These are phyloP conservation scores for Teunomyces barrocoloradensis DNA, from an alignment of 805 yeast genomes.

Conservation along the genomic window DNA sequence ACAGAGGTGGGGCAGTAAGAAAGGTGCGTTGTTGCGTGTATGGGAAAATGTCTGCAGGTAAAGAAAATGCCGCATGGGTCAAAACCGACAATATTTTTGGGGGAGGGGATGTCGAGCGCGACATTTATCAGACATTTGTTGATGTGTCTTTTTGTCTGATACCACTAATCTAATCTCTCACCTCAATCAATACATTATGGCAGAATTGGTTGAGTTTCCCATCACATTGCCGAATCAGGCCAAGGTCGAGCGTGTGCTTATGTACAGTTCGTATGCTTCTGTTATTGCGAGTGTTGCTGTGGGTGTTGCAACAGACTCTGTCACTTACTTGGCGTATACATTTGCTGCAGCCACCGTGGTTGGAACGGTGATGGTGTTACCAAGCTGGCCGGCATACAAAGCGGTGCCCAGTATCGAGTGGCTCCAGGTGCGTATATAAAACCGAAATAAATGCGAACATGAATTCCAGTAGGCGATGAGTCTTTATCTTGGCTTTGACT, in stretches of 20 bases:
- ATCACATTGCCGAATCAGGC: conserved; percentile 47
- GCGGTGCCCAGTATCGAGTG: conserved; percentile 45
- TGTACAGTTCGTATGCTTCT: conserved; percentile 24
- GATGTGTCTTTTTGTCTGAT: no score
- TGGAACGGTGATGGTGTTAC: conserved; percentile 38
- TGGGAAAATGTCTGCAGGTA: no score
- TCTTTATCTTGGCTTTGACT: conserved; percentile 68
- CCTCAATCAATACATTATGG: conserved; percentile 1
- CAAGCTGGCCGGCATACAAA: conserved; percentile 59
- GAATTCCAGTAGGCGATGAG: not conserved
- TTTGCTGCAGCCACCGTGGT: conserved; percentile 37
- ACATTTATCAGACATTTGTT: not conserved
- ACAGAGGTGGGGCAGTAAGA: no score
- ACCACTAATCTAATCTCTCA: no score
- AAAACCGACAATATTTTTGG: no score
- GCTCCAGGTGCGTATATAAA: conserved; percentile 33
- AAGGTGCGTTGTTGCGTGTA: no score
- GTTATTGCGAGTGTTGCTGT: conserved; percentile 40
- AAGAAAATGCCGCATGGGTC: no score
- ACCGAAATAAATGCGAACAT: not conserved
- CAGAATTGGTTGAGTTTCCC: conserved; percentile 14
- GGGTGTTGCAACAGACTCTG: conserved; percentile 50
- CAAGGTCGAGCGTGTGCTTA: conserved; percentile 32
- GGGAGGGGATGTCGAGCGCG: no score
- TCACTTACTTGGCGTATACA: conserved; percentile 35